Percentiles rank a stretch among this genome's conserved stretches.
phyloP scores from a whole-genome alignment of 2,329 filamentous ascomycete genomes.

The Hypoxylon sp. region DNA sequence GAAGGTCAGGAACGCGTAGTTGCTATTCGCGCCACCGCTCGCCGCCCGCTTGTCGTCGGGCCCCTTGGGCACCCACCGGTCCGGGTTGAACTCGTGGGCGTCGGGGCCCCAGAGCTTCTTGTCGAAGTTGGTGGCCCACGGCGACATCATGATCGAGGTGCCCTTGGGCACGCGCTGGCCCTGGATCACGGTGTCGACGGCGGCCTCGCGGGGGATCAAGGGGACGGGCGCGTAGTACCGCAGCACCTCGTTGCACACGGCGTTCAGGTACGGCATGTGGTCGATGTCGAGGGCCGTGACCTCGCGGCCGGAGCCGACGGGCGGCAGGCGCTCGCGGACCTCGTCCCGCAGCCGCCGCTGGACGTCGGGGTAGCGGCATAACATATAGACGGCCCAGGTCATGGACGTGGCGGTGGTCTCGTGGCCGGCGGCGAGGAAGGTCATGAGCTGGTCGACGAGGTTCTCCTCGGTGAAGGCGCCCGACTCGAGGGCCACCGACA shows the following conservation, averaged over 20 bases:
- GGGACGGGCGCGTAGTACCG: slow-evolving; percentile 60
- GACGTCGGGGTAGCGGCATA: slow-evolving; percentile 52
- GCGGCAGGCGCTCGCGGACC: slow-evolving; percentile 53
- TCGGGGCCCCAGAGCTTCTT: slow-evolving; percentile 79
- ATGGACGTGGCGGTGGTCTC: slow-evolving; percentile 58
- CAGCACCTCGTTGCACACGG: slow-evolving; percentile 59
- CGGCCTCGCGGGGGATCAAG: slow-evolving; percentile 69
- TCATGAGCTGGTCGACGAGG: slow-evolving; percentile 56
- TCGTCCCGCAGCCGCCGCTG: slow-evolving; percentile 56
- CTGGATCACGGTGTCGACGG: slow-evolving; percentile 66
- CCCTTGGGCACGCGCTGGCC: slow-evolving; percentile 71
- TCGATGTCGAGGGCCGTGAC: slow-evolving; percentile 55
- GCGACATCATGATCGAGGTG: slow-evolving; percentile 72
- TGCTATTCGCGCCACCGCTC: slow-evolving; percentile 78
- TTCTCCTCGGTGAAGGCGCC: slow-evolving; percentile 55
- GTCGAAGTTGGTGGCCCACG: slow-evolving; percentile 77
- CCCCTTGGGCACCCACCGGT: slow-evolving; percentile 72
- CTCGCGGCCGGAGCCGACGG: slow-evolving; percentile 48
- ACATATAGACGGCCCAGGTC: slow-evolving; percentile 56
- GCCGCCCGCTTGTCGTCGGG: slow-evolving; percentile 59
- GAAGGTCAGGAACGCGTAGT: slow-evolving; percentile 85
- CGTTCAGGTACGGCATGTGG: slow-evolving; percentile 55
- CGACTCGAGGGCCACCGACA: slow-evolving; percentile 53
- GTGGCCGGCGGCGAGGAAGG: slow-evolving; percentile 58
- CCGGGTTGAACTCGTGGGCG: slow-evolving; percentile 80